Conservation (phyloP, 495 filamentous ascomycete genomes). For the Penicillium bialowiezense region DNA sequence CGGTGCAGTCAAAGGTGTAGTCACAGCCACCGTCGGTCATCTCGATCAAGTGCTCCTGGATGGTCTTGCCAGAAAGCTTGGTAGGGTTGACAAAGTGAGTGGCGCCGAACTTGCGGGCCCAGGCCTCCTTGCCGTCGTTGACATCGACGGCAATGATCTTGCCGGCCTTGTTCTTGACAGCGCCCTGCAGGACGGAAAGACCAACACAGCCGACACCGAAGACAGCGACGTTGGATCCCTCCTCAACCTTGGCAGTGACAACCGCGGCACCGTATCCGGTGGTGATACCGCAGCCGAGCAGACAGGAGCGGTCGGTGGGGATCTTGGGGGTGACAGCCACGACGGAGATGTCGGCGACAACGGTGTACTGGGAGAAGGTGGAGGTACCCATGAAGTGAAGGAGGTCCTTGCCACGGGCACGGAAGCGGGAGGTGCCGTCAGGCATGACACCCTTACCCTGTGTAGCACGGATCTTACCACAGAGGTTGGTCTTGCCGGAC, state of each 20-base stretch:
- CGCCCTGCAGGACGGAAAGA: conserved; percentile 90
- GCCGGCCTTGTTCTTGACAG: conserved; percentile 78
- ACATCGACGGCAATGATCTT: conserved; percentile 96
- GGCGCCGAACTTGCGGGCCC: conserved; percentile 90
- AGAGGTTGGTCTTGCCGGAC: conserved; percentile 99
- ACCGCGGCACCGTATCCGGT: conserved; percentile 96
- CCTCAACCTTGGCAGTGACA: conserved; percentile 86
- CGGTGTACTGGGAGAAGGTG: conserved; percentile 98
- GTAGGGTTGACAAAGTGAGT: conserved; percentile 96
- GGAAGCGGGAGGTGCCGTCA: conserved; percentile 94
- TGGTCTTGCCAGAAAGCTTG: conserved; percentile 68
- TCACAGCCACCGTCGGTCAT: conserved; percentile 99
- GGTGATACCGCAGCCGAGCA: conserved; percentile 97
- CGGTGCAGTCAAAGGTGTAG: conserved; percentile 99
- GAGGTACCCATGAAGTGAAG: conserved; percentile 99
- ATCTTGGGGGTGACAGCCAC: conserved; percentile 88
- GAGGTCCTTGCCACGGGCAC: conserved; percentile 86
- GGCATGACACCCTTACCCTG: conserved; percentile 97
- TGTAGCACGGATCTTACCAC: conserved; percentile 97
- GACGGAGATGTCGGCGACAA: conserved; percentile 97
- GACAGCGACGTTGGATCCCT: conserved; percentile 85
- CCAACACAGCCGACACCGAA: conserved; percentile 97
- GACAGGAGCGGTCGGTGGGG: conserved; percentile 92
- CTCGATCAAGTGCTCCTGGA: conserved; percentile 89
- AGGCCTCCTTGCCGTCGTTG: conserved; percentile 87